phyloP scores from a whole-genome alignment of 1,284 basidiomycete species.

The Rugosomyces carneus region DNA sequence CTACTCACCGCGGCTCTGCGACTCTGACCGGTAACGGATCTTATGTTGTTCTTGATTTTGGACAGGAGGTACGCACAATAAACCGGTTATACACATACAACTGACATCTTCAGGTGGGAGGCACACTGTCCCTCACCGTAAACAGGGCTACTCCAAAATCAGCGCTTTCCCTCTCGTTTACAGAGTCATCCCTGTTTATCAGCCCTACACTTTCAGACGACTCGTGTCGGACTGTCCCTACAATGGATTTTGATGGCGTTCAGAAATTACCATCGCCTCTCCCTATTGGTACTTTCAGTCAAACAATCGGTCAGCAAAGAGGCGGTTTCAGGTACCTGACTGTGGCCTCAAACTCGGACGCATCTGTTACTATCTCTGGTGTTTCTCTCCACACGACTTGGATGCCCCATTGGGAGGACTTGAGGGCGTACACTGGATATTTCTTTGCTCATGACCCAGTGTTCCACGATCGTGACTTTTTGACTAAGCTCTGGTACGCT shows the following conservation, averaged over 20 bases:
- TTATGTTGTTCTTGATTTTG: slow-evolving; percentile 41
- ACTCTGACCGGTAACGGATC: slow-evolving; percentile 31
- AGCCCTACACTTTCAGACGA: slow-evolving; percentile 38
- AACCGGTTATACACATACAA: too few species aligned
- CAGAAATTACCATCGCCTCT: slow-evolving; percentile 27
- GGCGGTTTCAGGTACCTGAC: slow-evolving; percentile 48
- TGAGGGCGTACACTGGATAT: slow-evolving; percentile 43
- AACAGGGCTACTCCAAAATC: slow-evolving; percentile 25
- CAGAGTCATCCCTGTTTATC: slow-evolving; percentile 43
- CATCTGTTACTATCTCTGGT: slow-evolving; percentile 37
- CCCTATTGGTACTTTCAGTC: slow-evolving; percentile 32
- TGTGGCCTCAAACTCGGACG: slow-evolving; percentile 34
- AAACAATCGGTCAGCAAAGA: slow-evolving; percentile 35
- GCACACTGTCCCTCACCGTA: slow-evolving; percentile 35
- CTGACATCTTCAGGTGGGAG: slow-evolving; percentile 47
- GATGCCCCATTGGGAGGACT: slow-evolving; percentile 39
- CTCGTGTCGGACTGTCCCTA: slow-evolving; percentile 29
- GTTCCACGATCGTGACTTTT: slow-evolving; percentile 39
- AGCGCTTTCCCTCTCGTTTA: slow-evolving; percentile 40
- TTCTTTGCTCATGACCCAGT: slow-evolving; percentile 39
- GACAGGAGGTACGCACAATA: slow-evolving; percentile 33
- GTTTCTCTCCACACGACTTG: slow-evolving; percentile 39
- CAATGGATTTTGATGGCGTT: slow-evolving; percentile 27
- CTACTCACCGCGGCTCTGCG: slow-evolving; percentile 19
- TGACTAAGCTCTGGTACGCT: slow-evolving; percentile 47